phyloP scores from a whole-genome alignment of 371 early-diverging fungal genomes.

The Blastocladiella emersonii region DNA sequence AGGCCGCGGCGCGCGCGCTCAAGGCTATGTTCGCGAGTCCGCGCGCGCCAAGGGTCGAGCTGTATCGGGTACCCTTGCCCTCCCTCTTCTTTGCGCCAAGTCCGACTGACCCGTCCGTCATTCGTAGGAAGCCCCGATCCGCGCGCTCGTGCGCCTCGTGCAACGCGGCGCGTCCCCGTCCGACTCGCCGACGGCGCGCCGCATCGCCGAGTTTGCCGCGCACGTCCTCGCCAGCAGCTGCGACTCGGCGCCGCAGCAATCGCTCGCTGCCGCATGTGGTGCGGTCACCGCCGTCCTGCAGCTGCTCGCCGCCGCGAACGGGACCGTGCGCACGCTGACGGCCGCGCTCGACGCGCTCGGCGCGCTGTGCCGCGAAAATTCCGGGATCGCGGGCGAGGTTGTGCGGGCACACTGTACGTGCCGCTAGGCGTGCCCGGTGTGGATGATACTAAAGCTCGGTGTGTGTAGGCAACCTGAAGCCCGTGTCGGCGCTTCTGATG shows the following conservation, averaged over 20 bases:
- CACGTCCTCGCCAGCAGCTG: slow-evolving; percentile 50
- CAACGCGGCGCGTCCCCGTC: too few species aligned
- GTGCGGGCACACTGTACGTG: slow-evolving; percentile 31
- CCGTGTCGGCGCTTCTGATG: slow-evolving; percentile 27
- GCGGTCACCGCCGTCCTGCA: slow-evolving; percentile 43
- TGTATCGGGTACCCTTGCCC: too few species aligned
- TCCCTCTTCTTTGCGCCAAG: too few species aligned
- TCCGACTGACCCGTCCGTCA: too few species aligned
- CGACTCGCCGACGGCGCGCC: too few species aligned
- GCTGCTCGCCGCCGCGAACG: slow-evolving; percentile 26
- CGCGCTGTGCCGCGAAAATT: slow-evolving; percentile 47
- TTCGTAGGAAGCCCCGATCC: too few species aligned
- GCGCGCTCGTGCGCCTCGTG: too few species aligned
- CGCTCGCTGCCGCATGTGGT: slow-evolving; percentile 39
- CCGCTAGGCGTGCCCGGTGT: too few species aligned
- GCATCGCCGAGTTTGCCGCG: slow-evolving; percentile 49
- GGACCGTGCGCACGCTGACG: slow-evolving; percentile 45
- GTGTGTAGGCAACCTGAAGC: not conserved
- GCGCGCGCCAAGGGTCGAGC: too few species aligned
- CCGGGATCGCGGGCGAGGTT: slow-evolving; percentile 31
- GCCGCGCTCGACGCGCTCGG: slow-evolving; percentile 65
- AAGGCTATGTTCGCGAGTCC: too few species aligned
- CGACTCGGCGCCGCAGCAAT: slow-evolving; percentile 43
- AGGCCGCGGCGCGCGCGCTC: too few species aligned
- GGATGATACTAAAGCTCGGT: too few species aligned